phyloP scores from a whole-genome alignment of 177 flowering plant species.

The Vitis hybrid region DNA sequence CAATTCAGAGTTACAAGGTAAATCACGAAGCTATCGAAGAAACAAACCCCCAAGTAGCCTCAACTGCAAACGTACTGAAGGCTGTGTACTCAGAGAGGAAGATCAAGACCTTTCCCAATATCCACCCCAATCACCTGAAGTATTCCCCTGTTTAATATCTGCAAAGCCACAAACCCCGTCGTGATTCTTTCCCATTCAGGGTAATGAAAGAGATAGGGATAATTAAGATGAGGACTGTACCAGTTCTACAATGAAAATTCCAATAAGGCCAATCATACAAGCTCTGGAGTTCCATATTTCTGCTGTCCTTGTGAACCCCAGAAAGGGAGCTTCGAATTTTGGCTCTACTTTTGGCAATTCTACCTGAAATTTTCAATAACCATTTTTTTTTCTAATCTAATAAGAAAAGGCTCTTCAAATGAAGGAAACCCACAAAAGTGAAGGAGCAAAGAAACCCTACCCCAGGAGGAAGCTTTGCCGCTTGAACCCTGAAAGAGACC shows the following conservation, averaged over 20 bases:
- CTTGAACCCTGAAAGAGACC: conserved; percentile 45
- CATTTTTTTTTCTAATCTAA: neutral
- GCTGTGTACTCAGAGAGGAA: conserved; percentile 60
- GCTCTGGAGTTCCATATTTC: conserved; percentile 95
- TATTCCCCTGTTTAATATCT: conserved; percentile 86
- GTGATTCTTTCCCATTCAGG: neutral
- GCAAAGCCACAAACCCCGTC: conserved; percentile 20
- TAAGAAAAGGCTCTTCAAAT: neutral
- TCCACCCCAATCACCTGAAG: conserved; percentile 88
- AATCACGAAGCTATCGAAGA: too few relatives aligned
- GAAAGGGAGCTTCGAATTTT: conserved; percentile 62
- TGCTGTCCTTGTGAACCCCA: conserved; percentile 86
- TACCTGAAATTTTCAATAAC: conserved; percentile 45
- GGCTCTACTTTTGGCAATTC: conserved; percentile 75
- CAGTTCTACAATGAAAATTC: conserved; percentile 86
- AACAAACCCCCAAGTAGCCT: too few relatives aligned
- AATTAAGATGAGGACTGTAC: conserved; percentile 29
- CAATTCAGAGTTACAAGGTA: too few relatives aligned
- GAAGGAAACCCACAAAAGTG: neutral
- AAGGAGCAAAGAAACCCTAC: conserved; percentile 28
- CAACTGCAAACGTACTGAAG: too few relatives aligned
- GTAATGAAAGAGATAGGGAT: neutral
- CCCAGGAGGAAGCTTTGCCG: conserved; percentile 72
- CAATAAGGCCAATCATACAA: conserved; percentile 96
- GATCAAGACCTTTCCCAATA: conserved; percentile 87